Evolutionary conservation across 1,284 basidiomycete genomes (phyloP).

Genomic region (Mycena sp.): DNA sequence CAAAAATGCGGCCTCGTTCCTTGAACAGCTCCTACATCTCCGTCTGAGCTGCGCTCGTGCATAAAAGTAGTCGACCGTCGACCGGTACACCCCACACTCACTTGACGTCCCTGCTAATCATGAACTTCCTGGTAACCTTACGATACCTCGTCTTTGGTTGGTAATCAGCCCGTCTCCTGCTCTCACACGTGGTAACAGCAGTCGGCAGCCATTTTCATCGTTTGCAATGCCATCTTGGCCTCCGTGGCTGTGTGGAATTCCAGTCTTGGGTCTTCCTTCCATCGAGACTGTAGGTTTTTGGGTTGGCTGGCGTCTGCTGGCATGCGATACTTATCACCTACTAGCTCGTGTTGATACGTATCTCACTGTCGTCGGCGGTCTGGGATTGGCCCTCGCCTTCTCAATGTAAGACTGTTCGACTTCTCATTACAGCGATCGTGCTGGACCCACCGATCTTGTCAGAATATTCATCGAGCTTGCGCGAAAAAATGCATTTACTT

Average conservation of each 20-base stretch:
- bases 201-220: slow-evolving; percentile 69
- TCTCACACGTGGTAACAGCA: slow-evolving; percentile 5
- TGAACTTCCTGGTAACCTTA: slow-evolving; percentile 47
- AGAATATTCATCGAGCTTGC: slow-evolving; percentile 73
- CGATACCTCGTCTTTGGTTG: slow-evolving; percentile 64
- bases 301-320: too few species aligned
- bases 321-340: too few species aligned
- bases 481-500: slow-evolving; percentile 58
- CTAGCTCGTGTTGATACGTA: slow-evolving; percentile 65
- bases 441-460: not conserved
- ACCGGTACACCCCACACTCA: slow-evolving; percentile 32
- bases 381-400: slow-evolving; percentile 66
- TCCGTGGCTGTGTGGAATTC: slow-evolving; percentile 78
- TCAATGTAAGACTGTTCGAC: slow-evolving; percentile 57
- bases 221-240: slow-evolving; percentile 72
- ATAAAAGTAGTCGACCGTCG: slow-evolving; percentile 26
- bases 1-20: slow-evolving; percentile 34
- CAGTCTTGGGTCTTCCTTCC: slow-evolving; percentile 60
- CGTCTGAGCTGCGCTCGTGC: slow-evolving; percentile 25
- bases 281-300: slow-evolving; percentile 41
- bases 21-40: slow-evolving; percentile 22
- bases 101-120: slow-evolving; percentile 37
- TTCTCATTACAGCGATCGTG: not conserved
- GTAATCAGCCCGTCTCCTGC: slow-evolving; percentile 26
- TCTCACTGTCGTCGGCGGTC: slow-evolving; percentile 68